A percentile compares a stretch with the other conserved stretches of the same genome.
These are phyloP conservation scores for Russula compacta DNA, from an alignment of 768 basidiomycete genomes.

Conservation along the genomic window DNA sequence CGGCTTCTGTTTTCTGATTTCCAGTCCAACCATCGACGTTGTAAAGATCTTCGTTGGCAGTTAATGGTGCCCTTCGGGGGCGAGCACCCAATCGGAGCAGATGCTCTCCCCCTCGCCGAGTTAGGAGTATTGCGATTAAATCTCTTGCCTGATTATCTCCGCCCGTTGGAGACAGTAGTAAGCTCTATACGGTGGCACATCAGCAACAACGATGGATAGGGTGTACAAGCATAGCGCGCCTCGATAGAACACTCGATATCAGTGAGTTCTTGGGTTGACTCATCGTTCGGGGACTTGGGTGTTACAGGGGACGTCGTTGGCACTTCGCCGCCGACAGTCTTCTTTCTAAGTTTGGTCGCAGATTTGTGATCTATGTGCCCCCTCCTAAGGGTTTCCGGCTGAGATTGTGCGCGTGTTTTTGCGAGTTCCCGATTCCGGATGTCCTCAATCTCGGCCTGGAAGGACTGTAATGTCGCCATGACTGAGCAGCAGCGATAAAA, in stretches of 20 bases:
- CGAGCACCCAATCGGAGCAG: conserved; percentile 63
- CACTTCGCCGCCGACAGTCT: background rate
- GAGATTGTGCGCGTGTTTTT: conserved; percentile 44
- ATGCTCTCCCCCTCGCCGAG: conserved; percentile 63
- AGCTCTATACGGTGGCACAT: background rate
- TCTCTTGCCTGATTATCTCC: conserved; percentile 53
- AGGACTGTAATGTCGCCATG: conserved; percentile 40
- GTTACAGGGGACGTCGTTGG: background rate
- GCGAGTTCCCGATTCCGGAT: conserved; percentile 59
- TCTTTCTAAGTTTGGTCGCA: conserved; percentile 4
- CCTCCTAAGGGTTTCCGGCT: conserved; percentile 18
- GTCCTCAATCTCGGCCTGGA: conserved; percentile 72
- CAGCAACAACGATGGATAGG: background rate
- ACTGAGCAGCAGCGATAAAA: background rate
- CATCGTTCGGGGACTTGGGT: background rate
- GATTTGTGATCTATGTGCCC: conserved; percentile 7
- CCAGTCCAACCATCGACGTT: conserved; percentile 50
- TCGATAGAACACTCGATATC: conserved; percentile 49
- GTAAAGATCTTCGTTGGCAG: conserved; percentile 39
- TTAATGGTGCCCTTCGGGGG: conserved; percentile 49
- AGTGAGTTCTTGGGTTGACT: conserved; percentile 4
- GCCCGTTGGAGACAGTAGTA: conserved; percentile 36
- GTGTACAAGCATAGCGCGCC: conserved; percentile 29
- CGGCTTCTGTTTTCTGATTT: conserved; percentile 37
- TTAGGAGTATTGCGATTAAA: conserved; percentile 55